phyloP scores from a whole-genome alignment of 75 land plant genomes.

The Cryptomeria japonica region DNA sequence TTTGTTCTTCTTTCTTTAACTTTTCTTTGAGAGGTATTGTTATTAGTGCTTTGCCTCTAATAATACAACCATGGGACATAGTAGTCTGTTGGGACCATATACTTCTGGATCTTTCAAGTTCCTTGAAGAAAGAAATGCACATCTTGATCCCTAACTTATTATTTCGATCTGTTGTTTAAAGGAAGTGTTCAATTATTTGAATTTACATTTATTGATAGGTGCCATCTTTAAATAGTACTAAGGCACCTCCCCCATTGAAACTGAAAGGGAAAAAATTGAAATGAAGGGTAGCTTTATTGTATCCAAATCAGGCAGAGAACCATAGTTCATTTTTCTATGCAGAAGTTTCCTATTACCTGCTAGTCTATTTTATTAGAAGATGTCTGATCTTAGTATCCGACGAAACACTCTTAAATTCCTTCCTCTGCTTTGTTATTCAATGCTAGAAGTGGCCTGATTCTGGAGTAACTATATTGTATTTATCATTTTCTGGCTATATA shows the following conservation, averaged over 20 bases:
- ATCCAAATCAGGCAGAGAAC: not conserved
- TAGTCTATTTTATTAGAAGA: not conserved
- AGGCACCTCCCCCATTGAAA: not conserved
- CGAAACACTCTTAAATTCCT: not conserved
- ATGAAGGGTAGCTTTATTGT: not conserved
- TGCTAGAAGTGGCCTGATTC: not conserved
- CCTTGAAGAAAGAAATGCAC: no score
- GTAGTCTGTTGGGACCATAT: not conserved
- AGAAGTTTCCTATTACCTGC: not conserved
- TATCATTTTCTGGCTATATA: not conserved
- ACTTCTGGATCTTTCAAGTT: no score
- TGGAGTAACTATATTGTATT: not conserved
- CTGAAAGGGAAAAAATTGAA: not conserved
- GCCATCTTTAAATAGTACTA: not conserved
- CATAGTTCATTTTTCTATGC: not conserved
- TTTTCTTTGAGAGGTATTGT: no score
- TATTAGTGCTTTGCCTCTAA: not conserved
- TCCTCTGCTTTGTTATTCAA: not conserved
- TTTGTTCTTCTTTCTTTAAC: no score
- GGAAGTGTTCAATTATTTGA: no score
- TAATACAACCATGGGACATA: no score
- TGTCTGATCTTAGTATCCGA: not conserved
- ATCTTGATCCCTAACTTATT: no score
- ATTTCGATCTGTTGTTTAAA: no score
- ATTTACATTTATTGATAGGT: not conserved